Evolutionary conservation across 768 basidiomycete genomes (phyloP).

Genomic region (Tricholoma hemisulphureum): DNA sequence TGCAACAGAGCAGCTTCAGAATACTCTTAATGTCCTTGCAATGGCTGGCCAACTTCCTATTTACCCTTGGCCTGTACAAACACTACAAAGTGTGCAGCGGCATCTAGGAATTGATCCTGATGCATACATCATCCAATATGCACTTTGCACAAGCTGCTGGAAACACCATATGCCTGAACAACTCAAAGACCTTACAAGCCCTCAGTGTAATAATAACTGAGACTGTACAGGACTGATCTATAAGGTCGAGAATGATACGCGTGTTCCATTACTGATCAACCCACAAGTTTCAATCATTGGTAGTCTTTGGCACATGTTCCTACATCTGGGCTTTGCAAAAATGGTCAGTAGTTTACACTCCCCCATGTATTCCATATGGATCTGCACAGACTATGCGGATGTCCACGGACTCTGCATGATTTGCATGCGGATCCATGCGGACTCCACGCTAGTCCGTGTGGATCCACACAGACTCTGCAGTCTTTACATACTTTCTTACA

Average conservation of each 20-base stretch:
- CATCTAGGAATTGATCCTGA: constrained; percentile 5
- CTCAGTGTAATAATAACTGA: neutral
- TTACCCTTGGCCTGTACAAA: constrained; percentile 14
- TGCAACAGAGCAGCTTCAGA: neutral
- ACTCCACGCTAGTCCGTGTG: too few species aligned
- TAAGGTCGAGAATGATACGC: neutral
- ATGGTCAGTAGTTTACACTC: too few species aligned
- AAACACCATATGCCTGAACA: neutral
- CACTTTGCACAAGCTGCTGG: constrained; percentile 3
- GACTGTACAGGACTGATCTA: neutral
- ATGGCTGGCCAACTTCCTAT: constrained; percentile 11
- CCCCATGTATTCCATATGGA: too few species aligned
- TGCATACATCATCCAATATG: neutral
- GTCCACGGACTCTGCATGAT: too few species aligned
- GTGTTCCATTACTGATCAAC: neutral
- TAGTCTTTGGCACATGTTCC: constrained; percentile 6
- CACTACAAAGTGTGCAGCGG: constrained; percentile 12
- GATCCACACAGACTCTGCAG: too few species aligned
- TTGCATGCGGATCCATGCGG: too few species aligned
- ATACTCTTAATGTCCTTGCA: constrained; percentile 4
- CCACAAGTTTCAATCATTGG: constrained; percentile 6
- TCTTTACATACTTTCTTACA: too few species aligned
- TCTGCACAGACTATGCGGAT: too few species aligned
- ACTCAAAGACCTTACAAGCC: neutral
- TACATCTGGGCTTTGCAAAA: neutral